These are phyloP conservation scores for Cladophialophora bantiana DNA, from an alignment of 2,329 filamentous ascomycete genomes.

Conservation along the genomic window DNA sequence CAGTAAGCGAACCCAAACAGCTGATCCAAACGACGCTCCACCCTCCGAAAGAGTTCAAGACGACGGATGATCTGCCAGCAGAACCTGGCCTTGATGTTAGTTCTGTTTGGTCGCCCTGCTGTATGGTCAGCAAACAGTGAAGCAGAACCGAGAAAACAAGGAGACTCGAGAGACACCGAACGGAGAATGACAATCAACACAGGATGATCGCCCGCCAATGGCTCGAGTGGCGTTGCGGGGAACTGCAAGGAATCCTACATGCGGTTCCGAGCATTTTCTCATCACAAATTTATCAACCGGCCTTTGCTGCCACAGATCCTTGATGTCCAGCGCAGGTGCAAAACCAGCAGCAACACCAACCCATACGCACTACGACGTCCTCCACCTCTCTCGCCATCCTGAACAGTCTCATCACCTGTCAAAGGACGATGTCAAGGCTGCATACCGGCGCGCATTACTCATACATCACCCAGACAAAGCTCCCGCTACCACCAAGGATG, in stretches of 20 bases:
- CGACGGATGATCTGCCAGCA: slow-evolving; percentile 16
- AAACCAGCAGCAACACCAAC: not conserved
- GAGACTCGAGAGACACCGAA: not conserved
- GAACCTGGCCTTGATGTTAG: slow-evolving; percentile 15
- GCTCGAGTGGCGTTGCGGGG: slow-evolving; percentile 15
- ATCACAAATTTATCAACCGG: not conserved
- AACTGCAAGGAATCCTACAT: not conserved
- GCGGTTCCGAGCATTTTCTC: not conserved
- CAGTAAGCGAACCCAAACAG: slow-evolving; percentile 18
- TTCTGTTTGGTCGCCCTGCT: not conserved
- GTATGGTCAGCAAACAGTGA: slow-evolving; percentile 5
- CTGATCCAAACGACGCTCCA: not conserved
- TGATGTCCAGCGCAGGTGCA: slow-evolving; percentile 24
- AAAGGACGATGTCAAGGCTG: slow-evolving; percentile 57
- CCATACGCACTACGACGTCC: slow-evolving; percentile 48
- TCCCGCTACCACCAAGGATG: slow-evolving; percentile 1
- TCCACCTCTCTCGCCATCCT: slow-evolving; percentile 44
- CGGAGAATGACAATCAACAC: not conserved
- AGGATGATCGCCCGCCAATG: slow-evolving; percentile 2
- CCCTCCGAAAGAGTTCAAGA: slow-evolving; percentile 5
- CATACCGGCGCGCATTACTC: slow-evolving; percentile 65
- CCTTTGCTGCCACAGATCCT: not conserved
- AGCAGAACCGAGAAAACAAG: slow-evolving; percentile 15
- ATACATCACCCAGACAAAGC: slow-evolving; percentile 66
- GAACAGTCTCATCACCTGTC: slow-evolving; percentile 42